Evolutionary conservation across 495 filamentous ascomycete genomes (phyloP).

Genomic region (Jackrogersella multiformis): DNA sequence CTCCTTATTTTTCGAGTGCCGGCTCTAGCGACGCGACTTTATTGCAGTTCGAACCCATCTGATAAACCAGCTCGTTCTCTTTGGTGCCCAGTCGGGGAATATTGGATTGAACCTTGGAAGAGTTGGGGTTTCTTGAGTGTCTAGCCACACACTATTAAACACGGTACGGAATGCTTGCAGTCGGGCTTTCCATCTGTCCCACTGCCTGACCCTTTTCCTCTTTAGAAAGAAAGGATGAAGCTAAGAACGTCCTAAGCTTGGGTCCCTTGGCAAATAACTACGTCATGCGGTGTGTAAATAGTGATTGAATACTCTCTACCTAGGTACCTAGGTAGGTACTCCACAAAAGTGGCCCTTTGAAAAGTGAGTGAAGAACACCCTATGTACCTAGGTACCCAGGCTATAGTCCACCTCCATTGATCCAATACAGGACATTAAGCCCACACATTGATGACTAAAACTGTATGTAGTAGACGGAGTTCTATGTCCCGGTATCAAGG

Average conservation of each 20-base stretch:
- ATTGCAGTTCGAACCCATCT: constrained; percentile 10
- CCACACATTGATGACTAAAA: constrained; percentile 30
- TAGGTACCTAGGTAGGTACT: no score
- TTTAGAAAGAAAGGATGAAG: constrained; percentile 34
- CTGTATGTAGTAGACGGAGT: constrained; percentile 21
- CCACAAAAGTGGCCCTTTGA: constrained; percentile 34
- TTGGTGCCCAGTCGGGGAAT: constrained; percentile 25
- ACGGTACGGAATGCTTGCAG: constrained; percentile 33
- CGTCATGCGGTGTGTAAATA: constrained; percentile 43
- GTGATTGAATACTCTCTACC: constrained; percentile 29
- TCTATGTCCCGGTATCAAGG: constrained; percentile 42
- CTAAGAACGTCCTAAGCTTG: constrained; percentile 36
- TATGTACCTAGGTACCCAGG: no score
- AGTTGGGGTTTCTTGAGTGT: background rate
- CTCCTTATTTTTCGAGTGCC: constrained; percentile 12
- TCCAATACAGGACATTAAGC: no score
- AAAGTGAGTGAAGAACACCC: constrained; percentile 29
- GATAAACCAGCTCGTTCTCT: constrained; percentile 6
- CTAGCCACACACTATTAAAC: constrained; percentile 14
- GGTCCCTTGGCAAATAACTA: constrained; percentile 34
- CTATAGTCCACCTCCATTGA: constrained; percentile 26
- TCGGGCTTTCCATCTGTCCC: constrained; percentile 39
- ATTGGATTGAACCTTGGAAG: constrained; percentile 8
- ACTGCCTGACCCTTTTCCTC: constrained; percentile 35
- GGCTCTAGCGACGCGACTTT: constrained; percentile 25